These are phyloP conservation scores for Orobanche coerulescens DNA, from an alignment of 257 asterid species.

Conservation along the genomic window DNA sequence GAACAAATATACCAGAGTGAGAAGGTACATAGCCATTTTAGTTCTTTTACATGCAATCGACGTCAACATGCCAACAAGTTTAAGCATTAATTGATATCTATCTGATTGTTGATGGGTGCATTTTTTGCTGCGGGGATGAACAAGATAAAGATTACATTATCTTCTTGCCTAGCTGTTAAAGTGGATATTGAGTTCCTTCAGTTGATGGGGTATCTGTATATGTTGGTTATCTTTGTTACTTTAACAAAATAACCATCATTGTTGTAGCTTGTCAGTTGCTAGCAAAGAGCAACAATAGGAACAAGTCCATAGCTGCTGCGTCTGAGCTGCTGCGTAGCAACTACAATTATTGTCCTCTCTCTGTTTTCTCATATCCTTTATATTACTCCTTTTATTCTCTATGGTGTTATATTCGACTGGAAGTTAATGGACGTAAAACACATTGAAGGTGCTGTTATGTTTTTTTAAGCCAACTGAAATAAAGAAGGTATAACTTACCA, in stretches of 20 bases:
- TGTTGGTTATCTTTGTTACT: neutral
- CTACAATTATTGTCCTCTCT: slow-evolving; percentile 6
- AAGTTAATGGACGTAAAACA: neutral
- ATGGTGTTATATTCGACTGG: neutral
- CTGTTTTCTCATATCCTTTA: neutral
- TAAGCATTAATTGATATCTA: neutral
- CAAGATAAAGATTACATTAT: neutral
- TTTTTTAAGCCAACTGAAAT: neutral
- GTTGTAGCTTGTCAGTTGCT: neutral
- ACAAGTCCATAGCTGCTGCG: slow-evolving; percentile 3
- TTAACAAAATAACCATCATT: slow-evolving; percentile 2
- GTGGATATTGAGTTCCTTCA: slow-evolving; percentile 7
- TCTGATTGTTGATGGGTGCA: slow-evolving; percentile 9
- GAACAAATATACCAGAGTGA: slow-evolving; percentile 39
- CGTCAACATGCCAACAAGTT: slow-evolving; percentile 2
- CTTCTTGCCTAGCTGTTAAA: slow-evolving; percentile 4
- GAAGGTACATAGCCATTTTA: slow-evolving; percentile 43
- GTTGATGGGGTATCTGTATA: slow-evolving; percentile 1
- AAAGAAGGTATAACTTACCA: neutral
- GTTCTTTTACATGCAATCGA: slow-evolving; percentile 17
- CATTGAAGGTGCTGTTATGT: neutral
- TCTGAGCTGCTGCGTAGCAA: neutral
- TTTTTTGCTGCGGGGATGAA: neutral
- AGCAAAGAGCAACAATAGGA: neutral
- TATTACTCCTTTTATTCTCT: neutral